Evolutionary conservation across 225 moss, liverwort and hornwort species (phyloP).

Genomic region (Pleurozium schreberi): DNA sequence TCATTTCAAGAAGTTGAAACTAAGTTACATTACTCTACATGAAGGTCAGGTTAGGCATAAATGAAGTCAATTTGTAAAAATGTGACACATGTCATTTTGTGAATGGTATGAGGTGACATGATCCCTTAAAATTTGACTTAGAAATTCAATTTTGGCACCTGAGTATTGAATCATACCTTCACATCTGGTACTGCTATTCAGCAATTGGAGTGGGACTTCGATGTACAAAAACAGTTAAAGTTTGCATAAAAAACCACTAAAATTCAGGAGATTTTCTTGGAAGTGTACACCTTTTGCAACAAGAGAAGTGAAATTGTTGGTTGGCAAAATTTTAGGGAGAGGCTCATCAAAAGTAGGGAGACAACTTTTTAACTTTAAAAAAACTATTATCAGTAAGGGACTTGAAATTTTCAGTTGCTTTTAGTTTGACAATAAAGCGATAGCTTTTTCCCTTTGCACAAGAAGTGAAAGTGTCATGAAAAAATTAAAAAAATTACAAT

Average conservation of each 20-base stretch:
- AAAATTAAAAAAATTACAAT: too few species aligned
- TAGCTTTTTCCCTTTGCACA: not conserved
- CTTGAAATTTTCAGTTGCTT: not conserved
- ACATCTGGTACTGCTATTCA: too few species aligned
- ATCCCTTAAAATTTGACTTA: too few species aligned
- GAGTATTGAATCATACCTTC: too few species aligned
- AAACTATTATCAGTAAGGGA: not conserved
- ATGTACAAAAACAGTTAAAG: not conserved
- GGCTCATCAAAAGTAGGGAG: not conserved
- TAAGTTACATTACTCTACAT: too few species aligned
- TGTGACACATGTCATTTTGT: too few species aligned
- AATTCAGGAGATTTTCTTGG: not conserved
- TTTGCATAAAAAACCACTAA: not conserved
- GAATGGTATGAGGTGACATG: too few species aligned
- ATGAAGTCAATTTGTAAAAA: too few species aligned
- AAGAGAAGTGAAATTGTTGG: not conserved
- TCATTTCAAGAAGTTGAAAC: too few species aligned
- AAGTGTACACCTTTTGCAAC: not conserved
- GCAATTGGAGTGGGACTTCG: too few species aligned
- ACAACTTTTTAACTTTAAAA: fast-evolving
- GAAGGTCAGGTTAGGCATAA: too few species aligned
- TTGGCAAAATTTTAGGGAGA: fast-evolving
- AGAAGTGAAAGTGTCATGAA: not conserved
- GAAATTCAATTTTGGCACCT: too few species aligned
- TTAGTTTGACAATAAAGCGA: not conserved